A percentile compares a stretch with the other conserved stretches of the same genome.
phyloP scores from a whole-genome alignment of 2,329 filamentous ascomycete genomes.

The Paraphaeosphaeria sporulosa region DNA sequence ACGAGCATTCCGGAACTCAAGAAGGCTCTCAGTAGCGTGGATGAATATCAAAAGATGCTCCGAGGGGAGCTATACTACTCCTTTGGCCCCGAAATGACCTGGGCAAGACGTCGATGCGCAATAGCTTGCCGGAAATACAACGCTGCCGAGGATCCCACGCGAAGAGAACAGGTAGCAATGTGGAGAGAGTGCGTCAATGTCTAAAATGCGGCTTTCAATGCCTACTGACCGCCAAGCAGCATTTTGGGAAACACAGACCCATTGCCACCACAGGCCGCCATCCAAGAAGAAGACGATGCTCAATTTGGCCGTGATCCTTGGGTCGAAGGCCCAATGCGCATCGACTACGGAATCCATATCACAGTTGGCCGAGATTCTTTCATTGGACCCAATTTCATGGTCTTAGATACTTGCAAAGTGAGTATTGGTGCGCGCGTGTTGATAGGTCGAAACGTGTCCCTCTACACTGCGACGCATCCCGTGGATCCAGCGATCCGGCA shows the following conservation, averaged over 20 bases:
- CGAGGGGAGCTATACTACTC: slow-evolving; percentile 12
- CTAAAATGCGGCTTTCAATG: background rate
- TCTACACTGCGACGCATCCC: slow-evolving; percentile 12
- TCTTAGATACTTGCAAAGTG: slow-evolving; percentile 12
- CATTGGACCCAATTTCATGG: slow-evolving; percentile 4
- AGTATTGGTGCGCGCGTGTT: slow-evolving; percentile 15
- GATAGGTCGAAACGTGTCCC: slow-evolving; percentile 9
- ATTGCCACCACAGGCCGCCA: slow-evolving; percentile 2
- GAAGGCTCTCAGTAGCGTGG: background rate
- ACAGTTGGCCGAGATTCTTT: slow-evolving; percentile 8
- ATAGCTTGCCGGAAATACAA: slow-evolving; percentile 13
- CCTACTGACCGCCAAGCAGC: background rate
- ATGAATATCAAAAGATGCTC: slow-evolving; percentile 9
- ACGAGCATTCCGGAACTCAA: background rate
- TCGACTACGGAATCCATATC: slow-evolving; percentile 12
- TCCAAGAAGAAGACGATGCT: slow-evolving; percentile 11
- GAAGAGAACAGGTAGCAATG: slow-evolving; percentile 10
- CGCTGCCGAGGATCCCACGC: slow-evolving; percentile 9
- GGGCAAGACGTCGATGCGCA: slow-evolving; percentile 7
- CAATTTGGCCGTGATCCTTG: slow-evolving; percentile 2
- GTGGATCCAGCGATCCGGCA: slow-evolving; percentile 9
- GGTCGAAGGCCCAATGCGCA: slow-evolving; percentile 9
- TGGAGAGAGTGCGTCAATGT: slow-evolving; percentile 11
- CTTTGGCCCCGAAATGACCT: slow-evolving; percentile 11
- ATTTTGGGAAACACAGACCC: slow-evolving; percentile 8